Conservation (phyloP, 371 early-diverging fungal species). For the Conidiobolus coronatus region DNA sequence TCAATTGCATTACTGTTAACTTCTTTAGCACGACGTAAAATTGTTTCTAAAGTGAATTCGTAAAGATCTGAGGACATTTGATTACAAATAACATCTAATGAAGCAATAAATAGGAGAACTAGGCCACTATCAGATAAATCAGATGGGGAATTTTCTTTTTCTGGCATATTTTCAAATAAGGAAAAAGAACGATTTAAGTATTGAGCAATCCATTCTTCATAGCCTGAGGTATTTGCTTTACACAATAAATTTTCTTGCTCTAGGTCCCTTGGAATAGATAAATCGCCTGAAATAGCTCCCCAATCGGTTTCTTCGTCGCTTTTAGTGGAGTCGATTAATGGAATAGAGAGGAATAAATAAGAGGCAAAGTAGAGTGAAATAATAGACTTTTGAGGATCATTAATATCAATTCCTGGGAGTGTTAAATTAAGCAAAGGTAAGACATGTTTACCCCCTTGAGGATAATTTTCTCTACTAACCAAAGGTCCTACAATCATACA, state of each 20-base stretch:
- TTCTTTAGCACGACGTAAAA: too few species aligned
- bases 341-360: conserved; percentile 31
- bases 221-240: conserved; percentile 41
- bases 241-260: conserved; percentile 34
- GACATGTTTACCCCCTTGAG: conserved; percentile 66
- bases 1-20: too few species aligned
- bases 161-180: neutral
- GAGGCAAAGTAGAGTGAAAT: conserved; percentile 50
- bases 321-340: conserved; percentile 12
- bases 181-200: conserved; percentile 30
- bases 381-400: conserved; percentile 62
- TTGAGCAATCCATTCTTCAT: conserved; percentile 69
- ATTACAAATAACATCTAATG: neutral
- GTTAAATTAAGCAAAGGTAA: conserved; percentile 43
- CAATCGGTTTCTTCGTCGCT: conserved; percentile 12
- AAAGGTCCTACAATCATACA: conserved; percentile 35
- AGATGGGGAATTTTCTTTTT: neutral
- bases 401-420: conserved; percentile 76
- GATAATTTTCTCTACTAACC: conserved; percentile 28
- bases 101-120: conserved; percentile 7
- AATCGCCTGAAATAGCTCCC: too few species aligned
- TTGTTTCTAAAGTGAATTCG: too few species aligned
- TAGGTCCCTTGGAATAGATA: conserved; percentile 9
- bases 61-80: too few species aligned
- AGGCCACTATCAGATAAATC: neutral